phyloP scores from a whole-genome alignment of 2,329 filamentous ascomycete species.

The Neospermospora avenae region DNA sequence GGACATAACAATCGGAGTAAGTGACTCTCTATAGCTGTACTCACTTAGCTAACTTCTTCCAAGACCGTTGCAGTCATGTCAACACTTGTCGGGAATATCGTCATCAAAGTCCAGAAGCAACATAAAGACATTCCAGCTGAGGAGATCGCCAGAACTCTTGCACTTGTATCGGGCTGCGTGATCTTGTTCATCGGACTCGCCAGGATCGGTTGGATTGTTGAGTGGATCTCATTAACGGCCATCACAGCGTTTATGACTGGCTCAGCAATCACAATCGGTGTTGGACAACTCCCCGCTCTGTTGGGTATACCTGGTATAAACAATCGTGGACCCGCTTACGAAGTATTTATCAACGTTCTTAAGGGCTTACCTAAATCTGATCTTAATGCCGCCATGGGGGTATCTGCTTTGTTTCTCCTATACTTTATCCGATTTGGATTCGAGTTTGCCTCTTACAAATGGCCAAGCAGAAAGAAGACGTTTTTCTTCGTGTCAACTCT shows the following conservation, averaged over 20 bases:
- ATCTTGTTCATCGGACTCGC: slow-evolving; percentile 76
- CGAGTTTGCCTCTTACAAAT: slow-evolving; percentile 63
- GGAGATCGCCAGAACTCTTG: slow-evolving; percentile 73
- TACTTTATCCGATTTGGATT: slow-evolving; percentile 71
- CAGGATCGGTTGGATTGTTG: slow-evolving; percentile 84
- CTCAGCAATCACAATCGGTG: slow-evolving; percentile 83
- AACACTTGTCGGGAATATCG: slow-evolving; percentile 80
- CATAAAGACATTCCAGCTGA: slow-evolving; percentile 58
- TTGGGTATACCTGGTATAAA: slow-evolving; percentile 72
- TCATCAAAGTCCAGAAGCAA: slow-evolving; percentile 56
- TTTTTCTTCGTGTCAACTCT: slow-evolving; percentile 89
- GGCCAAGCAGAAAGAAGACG: slow-evolving; percentile 65
- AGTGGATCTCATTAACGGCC: slow-evolving; percentile 85
- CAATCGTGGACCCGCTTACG: slow-evolving; percentile 77
- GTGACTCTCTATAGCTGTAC: slow-evolving; percentile 38
- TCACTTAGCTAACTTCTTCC: slow-evolving; percentile 18
- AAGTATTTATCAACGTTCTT: slow-evolving; percentile 78
- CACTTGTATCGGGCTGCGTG: slow-evolving; percentile 73
- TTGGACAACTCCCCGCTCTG: slow-evolving; percentile 77
- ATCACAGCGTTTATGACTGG: slow-evolving; percentile 97
- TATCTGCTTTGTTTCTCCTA: slow-evolving; percentile 75
- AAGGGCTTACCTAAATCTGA: slow-evolving; percentile 64
- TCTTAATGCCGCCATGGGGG: slow-evolving; percentile 79
- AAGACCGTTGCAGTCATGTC: slow-evolving; percentile 95
- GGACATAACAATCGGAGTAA: slow-evolving; percentile 94